Percentiles rank a stretch among this genome's conserved stretches.
Evolutionary conservation across 805 yeast species (phyloP).

Genomic region (Torulaspora gathmanii): DNA sequence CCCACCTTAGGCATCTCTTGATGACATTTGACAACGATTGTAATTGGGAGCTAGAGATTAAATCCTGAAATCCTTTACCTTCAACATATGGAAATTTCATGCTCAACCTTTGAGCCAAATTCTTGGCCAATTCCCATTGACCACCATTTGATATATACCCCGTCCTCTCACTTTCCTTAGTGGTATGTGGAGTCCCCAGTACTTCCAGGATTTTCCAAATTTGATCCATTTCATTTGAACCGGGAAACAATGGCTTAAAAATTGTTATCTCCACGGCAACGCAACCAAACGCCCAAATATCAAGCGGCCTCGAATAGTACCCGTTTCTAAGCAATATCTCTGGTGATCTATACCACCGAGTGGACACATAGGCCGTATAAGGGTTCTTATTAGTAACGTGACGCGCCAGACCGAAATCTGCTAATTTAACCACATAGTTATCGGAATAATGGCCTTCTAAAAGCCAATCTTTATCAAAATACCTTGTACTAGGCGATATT

Average conservation of each 20-base stretch:
- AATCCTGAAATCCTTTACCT: slow-evolving; percentile 45
- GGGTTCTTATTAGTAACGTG: slow-evolving; percentile 48
- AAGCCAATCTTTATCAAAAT: slow-evolving; percentile 41
- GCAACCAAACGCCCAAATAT: slow-evolving; percentile 83
- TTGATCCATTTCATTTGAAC: slow-evolving; percentile 74
- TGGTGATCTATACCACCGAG: slow-evolving; percentile 85
- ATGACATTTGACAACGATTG: slow-evolving; percentile 38
- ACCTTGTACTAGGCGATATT: slow-evolving; percentile 53
- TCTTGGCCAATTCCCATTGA: slow-evolving; percentile 60
- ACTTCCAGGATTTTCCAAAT: slow-evolving; percentile 58
- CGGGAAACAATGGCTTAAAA: slow-evolving; percentile 79
- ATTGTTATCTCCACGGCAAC: slow-evolving; percentile 71
- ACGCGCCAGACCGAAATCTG: slow-evolving; percentile 78
- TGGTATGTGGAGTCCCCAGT: slow-evolving; percentile 65
- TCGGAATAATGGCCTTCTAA: slow-evolving; percentile 27
- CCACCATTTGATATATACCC: slow-evolving; percentile 58
- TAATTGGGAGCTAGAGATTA: slow-evolving; percentile 46
- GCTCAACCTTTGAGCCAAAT: slow-evolving; percentile 50
- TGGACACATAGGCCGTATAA: slow-evolving; percentile 73
- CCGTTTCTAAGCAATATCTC: slow-evolving; percentile 66
- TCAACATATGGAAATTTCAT: slow-evolving; percentile 51
- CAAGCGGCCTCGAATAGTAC: slow-evolving; percentile 63
- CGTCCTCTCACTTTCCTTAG: slow-evolving; percentile 18
- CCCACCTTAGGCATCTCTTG: slow-evolving; percentile 60
- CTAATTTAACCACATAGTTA: slow-evolving; percentile 62